phyloP scores from a whole-genome alignment of 2,329 filamentous ascomycete species.

The Sarocladium kiliense region DNA sequence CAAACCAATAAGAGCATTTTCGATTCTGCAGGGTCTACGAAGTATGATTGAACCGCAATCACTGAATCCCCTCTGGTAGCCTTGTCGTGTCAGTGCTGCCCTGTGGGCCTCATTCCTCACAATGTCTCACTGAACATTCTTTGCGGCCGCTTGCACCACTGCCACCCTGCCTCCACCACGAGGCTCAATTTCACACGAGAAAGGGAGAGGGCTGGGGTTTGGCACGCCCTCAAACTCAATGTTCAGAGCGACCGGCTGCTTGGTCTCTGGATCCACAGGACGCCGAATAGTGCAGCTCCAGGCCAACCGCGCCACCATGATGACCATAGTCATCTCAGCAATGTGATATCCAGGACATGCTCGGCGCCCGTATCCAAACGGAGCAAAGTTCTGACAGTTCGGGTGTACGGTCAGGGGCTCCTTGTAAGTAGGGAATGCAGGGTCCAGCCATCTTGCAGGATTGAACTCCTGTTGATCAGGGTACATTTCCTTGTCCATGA shows the following conservation, averaged over 20 bases:
- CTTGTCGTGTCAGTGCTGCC: no score
- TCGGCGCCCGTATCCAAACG: slow-evolving; percentile 50
- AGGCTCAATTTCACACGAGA: slow-evolving; percentile 6
- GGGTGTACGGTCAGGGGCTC: slow-evolving; percentile 32
- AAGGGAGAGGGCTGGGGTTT: slow-evolving; percentile 1
- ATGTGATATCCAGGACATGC: slow-evolving; percentile 39
- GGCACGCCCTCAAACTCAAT: slow-evolving; percentile 10
- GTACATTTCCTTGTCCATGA: no score
- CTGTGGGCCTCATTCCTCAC: background rate
- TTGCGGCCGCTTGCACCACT: background rate
- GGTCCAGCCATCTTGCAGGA: slow-evolving; percentile 32
- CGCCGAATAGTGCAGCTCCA: slow-evolving; percentile 31
- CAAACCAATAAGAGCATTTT: no score
- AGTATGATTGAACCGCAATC: no score
- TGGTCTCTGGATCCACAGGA: slow-evolving; percentile 15
- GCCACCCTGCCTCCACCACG: background rate
- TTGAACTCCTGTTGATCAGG: slow-evolving; percentile 33
- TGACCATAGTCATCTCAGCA: slow-evolving; percentile 34
- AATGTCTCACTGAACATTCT: slow-evolving; percentile 2
- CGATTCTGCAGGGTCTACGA: no score
- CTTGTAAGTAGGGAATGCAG: slow-evolving; percentile 31
- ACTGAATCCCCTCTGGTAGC: no score
- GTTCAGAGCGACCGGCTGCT: slow-evolving; percentile 10
- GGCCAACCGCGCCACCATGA: slow-evolving; percentile 32
- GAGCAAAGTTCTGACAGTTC: slow-evolving; percentile 33